phyloP scores from a whole-genome alignment of 805 yeast genomes.

The Yarrowia sp. region DNA sequence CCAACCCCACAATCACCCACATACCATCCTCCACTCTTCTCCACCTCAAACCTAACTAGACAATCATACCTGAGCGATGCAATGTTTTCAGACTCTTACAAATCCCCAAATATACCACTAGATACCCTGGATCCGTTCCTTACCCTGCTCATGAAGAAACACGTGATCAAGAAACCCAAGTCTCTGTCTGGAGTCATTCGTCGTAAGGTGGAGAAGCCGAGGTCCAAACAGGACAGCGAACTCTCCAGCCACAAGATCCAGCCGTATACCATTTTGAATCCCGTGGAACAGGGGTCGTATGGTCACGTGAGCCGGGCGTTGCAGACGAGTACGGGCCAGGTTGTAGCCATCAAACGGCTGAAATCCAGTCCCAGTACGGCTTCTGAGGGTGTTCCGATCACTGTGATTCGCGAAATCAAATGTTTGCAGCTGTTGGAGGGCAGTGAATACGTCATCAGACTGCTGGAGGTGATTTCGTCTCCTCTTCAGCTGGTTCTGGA shows the following conservation, averaged over 20 bases:
- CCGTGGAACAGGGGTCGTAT: conserved; percentile 53
- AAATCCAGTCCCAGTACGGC: background rate
- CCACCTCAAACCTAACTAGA: background rate
- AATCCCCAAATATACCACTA: no score
- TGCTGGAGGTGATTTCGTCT: conserved; percentile 59
- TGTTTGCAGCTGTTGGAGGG: conserved; percentile 24
- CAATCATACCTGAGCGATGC: conserved; percentile 10
- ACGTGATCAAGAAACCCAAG: conserved; percentile 30
- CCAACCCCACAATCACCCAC: no score
- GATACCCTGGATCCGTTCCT: background rate
- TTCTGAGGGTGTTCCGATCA: conserved; percentile 19
- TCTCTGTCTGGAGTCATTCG: conserved; percentile 15
- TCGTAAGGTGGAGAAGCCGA: conserved; percentile 12
- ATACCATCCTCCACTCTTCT: no score
- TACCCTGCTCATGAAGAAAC: background rate
- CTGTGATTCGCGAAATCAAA: conserved; percentile 18
- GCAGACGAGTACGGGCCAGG: conserved; percentile 53
- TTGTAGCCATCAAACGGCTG: conserved; percentile 50
- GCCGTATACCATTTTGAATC: conserved; percentile 45
- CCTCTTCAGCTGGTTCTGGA: conserved; percentile 48
- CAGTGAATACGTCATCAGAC: conserved; percentile 49
- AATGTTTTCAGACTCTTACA: background rate
- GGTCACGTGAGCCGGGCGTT: conserved; percentile 68
- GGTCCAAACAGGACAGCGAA: background rate
- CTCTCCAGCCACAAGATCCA: conserved; percentile 35